Evolutionary conservation across 1,139 yeast genomes (phyloP).

Genomic region (Taiozyma sp.): DNA sequence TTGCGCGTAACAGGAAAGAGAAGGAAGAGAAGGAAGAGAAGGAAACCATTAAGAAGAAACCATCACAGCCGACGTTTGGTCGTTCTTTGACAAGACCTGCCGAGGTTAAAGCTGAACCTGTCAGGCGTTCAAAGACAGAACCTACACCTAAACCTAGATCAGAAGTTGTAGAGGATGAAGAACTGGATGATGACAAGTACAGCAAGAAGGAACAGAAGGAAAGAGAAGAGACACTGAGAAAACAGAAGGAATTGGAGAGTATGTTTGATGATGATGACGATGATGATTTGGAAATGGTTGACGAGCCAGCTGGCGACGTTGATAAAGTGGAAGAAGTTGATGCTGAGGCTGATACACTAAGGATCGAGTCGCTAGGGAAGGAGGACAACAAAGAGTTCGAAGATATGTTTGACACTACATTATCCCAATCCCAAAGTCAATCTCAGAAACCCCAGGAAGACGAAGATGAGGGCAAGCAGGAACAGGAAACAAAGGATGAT

Average conservation of each 20-base stretch:
- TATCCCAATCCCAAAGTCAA: constrained; percentile 16
- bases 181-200: constrained; percentile 13
- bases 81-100: constrained; percentile 6
- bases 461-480: background rate
- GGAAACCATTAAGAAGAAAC: constrained; percentile 9
- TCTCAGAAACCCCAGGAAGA: constrained; percentile 3
- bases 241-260: constrained; percentile 22
- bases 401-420: constrained; percentile 14
- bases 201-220: constrained; percentile 7
- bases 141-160: constrained; percentile 2
- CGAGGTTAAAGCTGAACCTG: background rate
- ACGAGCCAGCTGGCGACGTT: background rate
- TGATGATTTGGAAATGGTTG: background rate
- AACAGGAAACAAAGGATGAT: background rate
- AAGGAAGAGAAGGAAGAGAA: constrained; percentile 1
- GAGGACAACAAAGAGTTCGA: constrained; percentile 13
- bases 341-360: constrained; percentile 5
- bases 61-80: constrained; percentile 14
- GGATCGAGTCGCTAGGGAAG: background rate
- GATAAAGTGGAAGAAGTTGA: constrained; percentile 1
- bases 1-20: constrained; percentile 10
- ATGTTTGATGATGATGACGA: constrained; percentile 28
- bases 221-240: constrained; percentile 11
- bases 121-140: constrained; percentile 9
- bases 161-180: constrained; percentile 14